Evolutionary conservation across 2,329 filamentous ascomycete genomes (phyloP), one percentile per base, ranked within the genome.

Genomic region (Mycosphaerella arachidis): DNA sequence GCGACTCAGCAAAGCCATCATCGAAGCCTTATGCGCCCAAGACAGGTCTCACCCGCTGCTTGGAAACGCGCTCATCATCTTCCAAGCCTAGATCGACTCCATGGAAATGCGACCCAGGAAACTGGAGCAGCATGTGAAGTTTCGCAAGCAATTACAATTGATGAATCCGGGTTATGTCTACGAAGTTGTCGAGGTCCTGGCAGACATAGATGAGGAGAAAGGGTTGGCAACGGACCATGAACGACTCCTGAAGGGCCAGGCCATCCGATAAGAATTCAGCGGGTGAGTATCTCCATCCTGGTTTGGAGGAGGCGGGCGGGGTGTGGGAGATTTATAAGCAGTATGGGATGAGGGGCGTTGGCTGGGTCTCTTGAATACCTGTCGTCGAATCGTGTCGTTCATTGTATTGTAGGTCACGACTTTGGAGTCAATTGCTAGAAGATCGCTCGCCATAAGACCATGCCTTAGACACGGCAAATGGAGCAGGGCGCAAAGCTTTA

Each of bases 1-100:
- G 18, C 33, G 6, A 20, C 52, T 33, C 52, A 31, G 18, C 29
- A 33, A 10, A 40, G 16, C 52, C 43, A 6, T 58, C 7, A 58
- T 58, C 48, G 35, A 58, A 12, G 24, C 20, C 16, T 54, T 58
- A 35, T 58, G 56, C 18, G 52, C 48, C n/a, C 56, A 58, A 30
- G 48, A 53, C 24, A 54, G 56, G 56, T 35, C 53, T n/a, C 43
- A 54, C 24, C 31, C 50, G 1, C 48, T 58, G 1, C 16, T 53
- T 6, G 33, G 48, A 24, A 33, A 53, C 31, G 56, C 56, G 5
- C 40, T 24, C n/a, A 10, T 18, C 12, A 58, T 46, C 50, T 58
- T 58, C 24, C 40, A 51, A 40, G 56, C 48, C 8, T 46, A 54
- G 33, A 45, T 58, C 35, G 56, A 58, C 33, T 43, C 35, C 33